Conservation (phyloP, 2,329 filamentous ascomycete genomes). For the Cercospora nicotianae region DNA sequence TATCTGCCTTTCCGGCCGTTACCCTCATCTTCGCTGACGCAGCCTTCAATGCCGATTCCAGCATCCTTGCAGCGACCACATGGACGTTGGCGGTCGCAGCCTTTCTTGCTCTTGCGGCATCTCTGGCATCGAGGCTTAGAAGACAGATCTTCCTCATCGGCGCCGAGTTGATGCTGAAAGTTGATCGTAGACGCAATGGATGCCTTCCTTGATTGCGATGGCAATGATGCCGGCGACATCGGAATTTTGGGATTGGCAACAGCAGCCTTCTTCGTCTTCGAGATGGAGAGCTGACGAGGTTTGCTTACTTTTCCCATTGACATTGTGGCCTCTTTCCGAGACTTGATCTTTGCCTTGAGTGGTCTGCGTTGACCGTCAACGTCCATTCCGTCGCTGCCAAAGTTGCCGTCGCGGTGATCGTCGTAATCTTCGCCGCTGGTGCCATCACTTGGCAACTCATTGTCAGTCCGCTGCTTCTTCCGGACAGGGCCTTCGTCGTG, state of each 20-base stretch:
- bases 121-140: conserved; percentile 96
- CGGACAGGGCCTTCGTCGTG: conserved; percentile 35
- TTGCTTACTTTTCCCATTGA: conserved; percentile 42
- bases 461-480: conserved; percentile 43
- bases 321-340: conserved; percentile 31
- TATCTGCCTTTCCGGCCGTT: conserved; percentile 97
- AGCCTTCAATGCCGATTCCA: conserved; percentile 87
- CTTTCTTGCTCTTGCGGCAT: conserved; percentile 99
- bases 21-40: conserved; percentile 95
- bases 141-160: conserved; percentile 85
- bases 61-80: conserved; percentile 96
- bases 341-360: conserved; percentile 47
- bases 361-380: conserved; percentile 42
- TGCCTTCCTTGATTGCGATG: conserved; percentile 70
- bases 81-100: conserved; percentile 92
- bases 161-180: conserved; percentile 59
- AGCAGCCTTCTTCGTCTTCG: conserved; percentile 53
- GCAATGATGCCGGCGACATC: conserved; percentile 62
- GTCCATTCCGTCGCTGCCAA: conserved; percentile 58
- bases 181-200: conserved; percentile 63
- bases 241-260: conserved; percentile 43
- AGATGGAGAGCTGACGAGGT: conserved; percentile 47
- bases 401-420: conserved; percentile 52
- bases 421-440: conserved; percentile 63
- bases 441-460: conserved; percentile 57